Base-by-base conservation (phyloP, 2,329 filamentous ascomycete genomes). In the Sphaerulina musiva region DNA sequence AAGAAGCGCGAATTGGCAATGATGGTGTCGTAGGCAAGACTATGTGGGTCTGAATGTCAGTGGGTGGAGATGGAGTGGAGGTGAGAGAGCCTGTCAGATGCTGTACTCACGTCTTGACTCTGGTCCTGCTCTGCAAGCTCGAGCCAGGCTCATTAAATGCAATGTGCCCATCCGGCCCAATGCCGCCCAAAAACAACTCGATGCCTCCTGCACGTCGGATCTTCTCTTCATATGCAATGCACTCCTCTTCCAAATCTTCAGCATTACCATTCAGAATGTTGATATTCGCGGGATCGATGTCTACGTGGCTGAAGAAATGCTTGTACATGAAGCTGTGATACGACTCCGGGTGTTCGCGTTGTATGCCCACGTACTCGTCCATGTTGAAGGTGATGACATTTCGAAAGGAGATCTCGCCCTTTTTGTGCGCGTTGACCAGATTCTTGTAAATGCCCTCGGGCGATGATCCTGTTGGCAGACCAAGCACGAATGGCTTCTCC, bases 311-410 rank as follows among this genome's bases (percentile, higher is more conserved):
- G 77, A 95, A 95, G 78, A 95, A 89, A 74, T 93, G 80, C 73
- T 87, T 88, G 80, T 90, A 95, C 89, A 95, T 93, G 76, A 93
- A 95, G 61, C 84, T 87, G 75, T 95, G 89, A 73, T 95, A 95
- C 65, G 85, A 89, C 70, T 93, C 84, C 10, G 87, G 84, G 69
- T 95, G 87, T 64, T 91, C 87, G 65, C 87, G 83, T 34, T 88
- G 85, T 59, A 95, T 80, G 54, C 86, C 87, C 61, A 93, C 87
- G 66, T 95, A 95, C 74, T 95, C 89, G 73, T 95, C 89, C 89
- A 93, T 93, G 73, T 93, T 93, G 78, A 95, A 95, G 26, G 89
- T 95, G 68, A 93, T 81, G 66, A 95, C 87, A 85, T 95, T 82
- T 67, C 85, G 84, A 70, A 95, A 95, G 1, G 88, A 92, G 66